Base-by-base conservation (phyloP, 345 rosid genomes). In the Psidium friedrichsthalianum region DNA sequence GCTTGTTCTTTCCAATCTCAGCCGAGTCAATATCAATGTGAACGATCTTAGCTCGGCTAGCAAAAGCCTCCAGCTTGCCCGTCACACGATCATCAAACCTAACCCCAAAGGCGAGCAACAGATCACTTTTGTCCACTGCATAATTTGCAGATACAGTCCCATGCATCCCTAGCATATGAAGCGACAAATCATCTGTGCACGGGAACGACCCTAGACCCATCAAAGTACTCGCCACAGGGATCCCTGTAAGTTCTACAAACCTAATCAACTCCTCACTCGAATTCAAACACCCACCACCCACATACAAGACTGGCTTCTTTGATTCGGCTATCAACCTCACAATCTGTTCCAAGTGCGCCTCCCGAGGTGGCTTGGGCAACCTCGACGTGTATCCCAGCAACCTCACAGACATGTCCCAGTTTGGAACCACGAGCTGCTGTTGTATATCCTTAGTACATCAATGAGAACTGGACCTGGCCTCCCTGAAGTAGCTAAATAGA, bases 1-100 rank as follows among this genome's bases (percentile, higher is more conserved):
- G 97, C 94, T 98, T 96, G 47, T 98, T 98, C 95, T 98, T 98
- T 86, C 99, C 99, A 83, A 98, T 95, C 92, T 98, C 99, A 51
- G 98, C 99, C 0, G 99, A 89, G 82, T 98, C 99, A 56, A 98
- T 98, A 78, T 98, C 99, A 49, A 98, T 94, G 78, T 97, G 99
- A 76, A 96, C 97, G 78, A 97, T 97, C 92, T 96, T 96, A 7
- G 99, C 99, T 86, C 98, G 84, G 83, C 98, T 95, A 10, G 99
- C 99, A 87, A 97, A 97, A 56, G 99, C 93, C 89, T 96, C 99
- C 6, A 97, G 95, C 92, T 97, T 97, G 16, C 99, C 99, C 0
- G 99, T 97, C 69, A 97, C 99, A 74, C 98, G 96, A 56, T 97
- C 99, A 90, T 97, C 99, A 87, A 97, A 96, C 93, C 99, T 91